These are phyloP conservation scores for Antrodiella citrinella DNA, from an alignment of 768 basidiomycete species.

Conservation along the genomic window DNA sequence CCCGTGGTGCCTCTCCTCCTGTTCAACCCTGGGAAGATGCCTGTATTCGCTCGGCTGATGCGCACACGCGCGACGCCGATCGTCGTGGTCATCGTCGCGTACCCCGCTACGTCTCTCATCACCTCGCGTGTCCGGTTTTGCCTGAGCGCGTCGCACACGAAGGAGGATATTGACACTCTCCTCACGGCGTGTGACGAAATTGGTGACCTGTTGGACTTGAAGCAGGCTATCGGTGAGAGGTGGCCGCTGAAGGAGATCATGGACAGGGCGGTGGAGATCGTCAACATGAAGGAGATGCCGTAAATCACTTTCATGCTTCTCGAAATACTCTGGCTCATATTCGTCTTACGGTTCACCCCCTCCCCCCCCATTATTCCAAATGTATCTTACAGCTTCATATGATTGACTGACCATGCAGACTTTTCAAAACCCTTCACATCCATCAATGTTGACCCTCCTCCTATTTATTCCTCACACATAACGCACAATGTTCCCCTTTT, in stretches of 20 bases:
- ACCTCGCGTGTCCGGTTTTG: constrained; percentile 91
- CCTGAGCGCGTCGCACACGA: constrained; percentile 90
- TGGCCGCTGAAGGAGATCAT: constrained; percentile 77
- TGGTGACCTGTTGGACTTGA: constrained; percentile 84
- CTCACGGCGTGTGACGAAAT: constrained; percentile 87
- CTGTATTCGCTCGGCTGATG: constrained; percentile 87
- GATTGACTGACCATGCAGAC: background rate
- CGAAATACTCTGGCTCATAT: background rate
- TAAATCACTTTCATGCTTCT: constrained; percentile 3
- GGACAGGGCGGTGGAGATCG: constrained; percentile 67
- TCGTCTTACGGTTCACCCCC: background rate
- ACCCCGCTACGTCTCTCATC: constrained; percentile 85
- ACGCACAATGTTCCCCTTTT: background rate
- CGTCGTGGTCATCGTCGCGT: constrained; percentile 83
- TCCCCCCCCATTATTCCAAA: background rate
- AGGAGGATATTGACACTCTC: constrained; percentile 87
- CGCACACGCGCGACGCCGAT: constrained; percentile 65
- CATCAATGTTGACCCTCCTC: background rate
- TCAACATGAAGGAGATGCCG: constrained; percentile 29
- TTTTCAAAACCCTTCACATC: background rate
- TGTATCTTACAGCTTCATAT: background rate
- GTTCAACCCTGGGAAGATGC: constrained; percentile 93
- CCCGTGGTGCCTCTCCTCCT: constrained; percentile 91
- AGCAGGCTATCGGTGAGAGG: constrained; percentile 63
- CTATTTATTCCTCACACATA: background rate